Evolutionary conservation across 306 rosid species (phyloP).

Genomic region (Rosa multiflora): DNA sequence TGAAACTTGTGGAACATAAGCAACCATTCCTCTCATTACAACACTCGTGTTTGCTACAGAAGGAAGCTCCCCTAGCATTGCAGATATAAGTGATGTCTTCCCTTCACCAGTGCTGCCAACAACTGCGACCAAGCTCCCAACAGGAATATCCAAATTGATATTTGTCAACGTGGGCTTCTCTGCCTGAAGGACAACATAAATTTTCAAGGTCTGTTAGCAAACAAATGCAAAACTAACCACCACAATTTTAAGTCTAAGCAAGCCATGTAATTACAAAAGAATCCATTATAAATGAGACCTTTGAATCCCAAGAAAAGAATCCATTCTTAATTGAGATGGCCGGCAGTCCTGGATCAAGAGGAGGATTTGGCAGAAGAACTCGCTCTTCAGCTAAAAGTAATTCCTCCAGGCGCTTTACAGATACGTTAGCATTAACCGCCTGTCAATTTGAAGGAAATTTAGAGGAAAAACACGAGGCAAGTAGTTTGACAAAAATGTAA

Average conservation of each 20-base stretch:
- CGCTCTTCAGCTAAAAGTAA: conserved; percentile 84
- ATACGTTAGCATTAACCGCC: conserved; percentile 95
- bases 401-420: conserved; percentile 84
- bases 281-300: conserved; percentile 43
- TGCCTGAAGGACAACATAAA: conserved; percentile 24
- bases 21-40: conserved; percentile 45
- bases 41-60: conserved; percentile 40
- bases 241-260: background rate
- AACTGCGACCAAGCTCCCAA: conserved; percentile 58
- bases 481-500: conserved; percentile 7
- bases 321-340: conserved; percentile 87
- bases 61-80: conserved; percentile 65
- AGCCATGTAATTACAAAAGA: background rate
- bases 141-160: conserved; percentile 50
- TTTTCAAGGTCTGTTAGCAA: background rate
- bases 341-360: conserved; percentile 69
- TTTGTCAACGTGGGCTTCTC: conserved; percentile 46
- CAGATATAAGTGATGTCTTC: conserved; percentile 53
- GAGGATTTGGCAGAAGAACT: conserved; percentile 83
- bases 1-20: conserved; percentile 54
- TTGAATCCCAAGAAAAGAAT: conserved; percentile 82
- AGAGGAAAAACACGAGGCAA: conserved; percentile 13
- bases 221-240: background rate
- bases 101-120: conserved; percentile 68
- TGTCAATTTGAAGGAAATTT: conserved; percentile 33